Percentiles rank a stretch among this genome's conserved stretches.
These are phyloP conservation scores for Parascedosporium putredinis DNA, from an alignment of 2,329 filamentous ascomycete species.

Conservation along the genomic window DNA sequence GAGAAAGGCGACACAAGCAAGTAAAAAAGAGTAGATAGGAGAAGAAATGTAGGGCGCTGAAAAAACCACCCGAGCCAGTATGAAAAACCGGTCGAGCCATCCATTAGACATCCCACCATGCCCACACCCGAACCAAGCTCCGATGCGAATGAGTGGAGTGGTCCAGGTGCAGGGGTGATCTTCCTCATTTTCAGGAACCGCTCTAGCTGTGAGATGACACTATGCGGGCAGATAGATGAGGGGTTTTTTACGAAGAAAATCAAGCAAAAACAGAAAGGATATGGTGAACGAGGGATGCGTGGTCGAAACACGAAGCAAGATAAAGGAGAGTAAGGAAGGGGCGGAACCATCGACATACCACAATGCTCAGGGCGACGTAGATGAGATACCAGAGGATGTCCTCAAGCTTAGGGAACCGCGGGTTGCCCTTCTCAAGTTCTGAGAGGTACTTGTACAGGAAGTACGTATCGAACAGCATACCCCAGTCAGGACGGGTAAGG, in stretches of 20 bases:
- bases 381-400: slow-evolving; percentile 72
- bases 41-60: slow-evolving; percentile 49
- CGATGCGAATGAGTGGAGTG: slow-evolving; percentile 55
- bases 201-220: slow-evolving; percentile 58
- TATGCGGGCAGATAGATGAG: slow-evolving; percentile 73
- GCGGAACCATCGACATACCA: slow-evolving; percentile 52
- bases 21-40: slow-evolving; percentile 12
- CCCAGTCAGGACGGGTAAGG: slow-evolving; percentile 25
- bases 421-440: slow-evolving; percentile 59
- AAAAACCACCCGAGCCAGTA: slow-evolving; percentile 48
- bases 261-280: slow-evolving; percentile 6
- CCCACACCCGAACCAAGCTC: slow-evolving; percentile 56
- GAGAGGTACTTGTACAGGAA: slow-evolving; percentile 67
- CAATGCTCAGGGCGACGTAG: slow-evolving; percentile 60
- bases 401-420: slow-evolving; percentile 64
- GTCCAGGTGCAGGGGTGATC: slow-evolving; percentile 58
- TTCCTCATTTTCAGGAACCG: slow-evolving; percentile 80
- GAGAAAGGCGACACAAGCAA: slow-evolving; percentile 1
- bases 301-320: no score
- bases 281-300: no score
- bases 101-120: slow-evolving; percentile 67
- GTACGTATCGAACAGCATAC: slow-evolving; percentile 64
- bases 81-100: slow-evolving; percentile 55
- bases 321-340: no score
- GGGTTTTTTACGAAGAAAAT: slow-evolving; percentile 18